phyloP scores from a whole-genome alignment of 129 eudicot species.

The Dittrichia graveolens region DNA sequence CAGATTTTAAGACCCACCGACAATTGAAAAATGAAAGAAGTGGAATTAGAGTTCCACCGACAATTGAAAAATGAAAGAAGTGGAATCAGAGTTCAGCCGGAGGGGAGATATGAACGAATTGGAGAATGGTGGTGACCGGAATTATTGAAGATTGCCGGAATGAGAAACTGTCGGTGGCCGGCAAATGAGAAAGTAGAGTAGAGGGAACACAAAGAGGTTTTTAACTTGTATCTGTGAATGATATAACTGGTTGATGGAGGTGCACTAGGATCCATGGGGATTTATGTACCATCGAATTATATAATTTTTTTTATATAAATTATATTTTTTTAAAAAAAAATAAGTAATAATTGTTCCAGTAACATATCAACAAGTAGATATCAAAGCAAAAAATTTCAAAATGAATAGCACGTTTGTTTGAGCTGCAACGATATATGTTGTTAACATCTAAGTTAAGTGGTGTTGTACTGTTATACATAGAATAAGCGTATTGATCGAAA shows the following conservation, averaged over 20 bases:
- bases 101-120: background rate
- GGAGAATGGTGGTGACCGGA: slow-evolving; percentile 17
- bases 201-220: slow-evolving; percentile 26
- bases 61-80: slow-evolving; percentile 9
- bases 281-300: slow-evolving; percentile 30
- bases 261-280: slow-evolving; percentile 33
- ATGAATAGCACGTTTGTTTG: too few species aligned
- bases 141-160: slow-evolving; percentile 30
- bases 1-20: background rate
- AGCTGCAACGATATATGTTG: too few species aligned
- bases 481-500: too few species aligned
- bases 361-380: too few species aligned
- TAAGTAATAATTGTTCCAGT: background rate
- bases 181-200: slow-evolving; percentile 29
- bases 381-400: too few species aligned
- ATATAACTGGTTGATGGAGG: slow-evolving; percentile 15
- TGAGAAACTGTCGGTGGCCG: slow-evolving; percentile 41
- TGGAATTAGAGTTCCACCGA: slow-evolving; percentile 1
- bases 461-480: too few species aligned
- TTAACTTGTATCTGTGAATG: slow-evolving; percentile 24
- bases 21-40: slow-evolving; percentile 7
- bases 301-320: background rate
- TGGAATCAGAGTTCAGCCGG: background rate
- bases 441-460: too few species aligned
- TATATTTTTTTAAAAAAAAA: background rate